phyloP scores from a whole-genome alignment of 352 stramenopile species.

The Phytophthora sp. region DNA sequence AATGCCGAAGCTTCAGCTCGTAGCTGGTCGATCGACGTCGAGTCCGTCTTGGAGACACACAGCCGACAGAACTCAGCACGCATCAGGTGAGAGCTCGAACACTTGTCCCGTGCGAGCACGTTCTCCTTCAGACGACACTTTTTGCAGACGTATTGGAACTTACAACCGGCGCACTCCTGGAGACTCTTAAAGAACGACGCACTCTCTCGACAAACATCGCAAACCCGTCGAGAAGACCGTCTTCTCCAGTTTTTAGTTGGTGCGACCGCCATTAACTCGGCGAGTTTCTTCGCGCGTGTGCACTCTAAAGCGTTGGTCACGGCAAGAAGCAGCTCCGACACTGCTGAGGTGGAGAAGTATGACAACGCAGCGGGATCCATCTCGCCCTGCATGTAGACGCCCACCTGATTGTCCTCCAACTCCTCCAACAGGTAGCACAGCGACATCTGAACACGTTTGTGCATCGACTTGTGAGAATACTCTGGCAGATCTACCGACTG shows the following conservation, averaged over 20 bases:
- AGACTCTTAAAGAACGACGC: slow-evolving; percentile 37
- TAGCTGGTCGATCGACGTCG: slow-evolving; percentile 34
- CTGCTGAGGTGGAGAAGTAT: slow-evolving; percentile 33
- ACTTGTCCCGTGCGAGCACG: slow-evolving; percentile 28
- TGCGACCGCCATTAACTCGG: slow-evolving; percentile 28
- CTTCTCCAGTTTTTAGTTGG: slow-evolving; percentile 11
- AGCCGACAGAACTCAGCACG: slow-evolving; percentile 39
- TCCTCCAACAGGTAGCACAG: slow-evolving; percentile 52
- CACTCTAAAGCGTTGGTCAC: slow-evolving; percentile 36
- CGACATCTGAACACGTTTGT: slow-evolving; percentile 30
- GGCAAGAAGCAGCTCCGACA: slow-evolving; percentile 31
- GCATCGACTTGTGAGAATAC: slow-evolving; percentile 29
- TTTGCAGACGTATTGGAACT: slow-evolving; percentile 39
- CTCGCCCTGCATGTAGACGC: slow-evolving; percentile 45
- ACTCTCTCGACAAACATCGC: slow-evolving; percentile 37
- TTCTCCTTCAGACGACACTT: slow-evolving; percentile 44
- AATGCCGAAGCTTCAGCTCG: slow-evolving; percentile 14
- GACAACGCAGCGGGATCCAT: slow-evolving; percentile 25
- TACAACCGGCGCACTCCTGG: slow-evolving; percentile 31
- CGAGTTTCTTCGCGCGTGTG: slow-evolving; percentile 41
- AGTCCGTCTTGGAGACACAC: slow-evolving; percentile 37
- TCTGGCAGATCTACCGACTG: slow-evolving; percentile 47
- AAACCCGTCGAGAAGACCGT: slow-evolving; percentile 21
- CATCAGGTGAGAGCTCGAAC: slow-evolving; percentile 23
- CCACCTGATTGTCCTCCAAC: slow-evolving; percentile 33